phyloP scores from a whole-genome alignment of 164 flowering plant species.

The Houttuynia cordata region DNA sequence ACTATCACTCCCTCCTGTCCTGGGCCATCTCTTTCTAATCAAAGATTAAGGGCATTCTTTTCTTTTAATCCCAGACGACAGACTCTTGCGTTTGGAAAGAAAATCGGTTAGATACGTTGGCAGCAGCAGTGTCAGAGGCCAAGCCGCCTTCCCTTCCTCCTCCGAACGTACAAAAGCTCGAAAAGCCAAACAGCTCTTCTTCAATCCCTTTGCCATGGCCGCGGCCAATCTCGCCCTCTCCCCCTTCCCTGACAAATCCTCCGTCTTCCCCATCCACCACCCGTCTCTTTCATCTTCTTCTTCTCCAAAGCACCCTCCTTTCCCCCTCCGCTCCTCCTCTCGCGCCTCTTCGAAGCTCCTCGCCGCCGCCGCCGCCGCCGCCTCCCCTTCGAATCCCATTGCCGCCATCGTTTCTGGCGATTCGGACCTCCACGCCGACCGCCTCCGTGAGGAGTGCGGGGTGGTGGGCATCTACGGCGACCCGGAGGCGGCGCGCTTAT shows the following conservation, averaged over 20 bases:
- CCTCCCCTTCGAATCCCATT: neutral
- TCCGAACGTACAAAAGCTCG: too few species aligned
- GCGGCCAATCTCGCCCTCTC: neutral
- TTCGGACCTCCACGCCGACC: conserved; percentile 24
- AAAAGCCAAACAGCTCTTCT: too few species aligned
- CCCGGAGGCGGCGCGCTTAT: conserved; percentile 79
- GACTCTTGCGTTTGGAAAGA: too few species aligned
- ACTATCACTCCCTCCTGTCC: too few species aligned
- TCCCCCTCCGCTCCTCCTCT: neutral
- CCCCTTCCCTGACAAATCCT: neutral
- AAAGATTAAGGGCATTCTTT: too few species aligned
- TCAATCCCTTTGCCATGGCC: neutral
- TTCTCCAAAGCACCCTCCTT: too few species aligned
- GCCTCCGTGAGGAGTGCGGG: conserved; percentile 86
- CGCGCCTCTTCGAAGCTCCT: neutral
- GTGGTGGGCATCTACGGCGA: conserved; percentile 93
- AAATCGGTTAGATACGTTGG: too few species aligned
- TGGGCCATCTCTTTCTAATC: too few species aligned
- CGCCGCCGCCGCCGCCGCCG: neutral
- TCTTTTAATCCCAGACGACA: too few species aligned
- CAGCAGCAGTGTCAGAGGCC: too few species aligned
- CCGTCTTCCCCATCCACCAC: neutral
- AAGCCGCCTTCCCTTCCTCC: too few species aligned
- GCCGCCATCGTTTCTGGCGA: neutral
- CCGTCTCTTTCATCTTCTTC: neutral